These are phyloP conservation scores for Sorghum bicolor DNA, from an alignment of 176 grass and related monocot genomes.

Conservation along the genomic window Sorghum_bicolor_NCBIv3 NC_012874.2:4671501-4672000, in stretches of 20 bases:
- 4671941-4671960: neutral
- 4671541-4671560: conserved; percentile 55
- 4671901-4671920: neutral
- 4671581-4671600: conserved; percentile 46
- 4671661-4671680: conserved; percentile 65
- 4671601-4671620: conserved; percentile 46
- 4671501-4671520: conserved; percentile 35
- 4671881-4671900: neutral
- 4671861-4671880: neutral
- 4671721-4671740: conserved; percentile 46
- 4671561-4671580: conserved; percentile 43
- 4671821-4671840: neutral
- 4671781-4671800: neutral
- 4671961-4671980: neutral
- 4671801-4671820: neutral
- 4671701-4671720: conserved; percentile 87
- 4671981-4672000: neutral
- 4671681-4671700: conserved; percentile 61
- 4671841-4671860: neutral
- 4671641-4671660: conserved; percentile 51
- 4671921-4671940: neutral
- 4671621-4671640: conserved; percentile 23
- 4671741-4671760: neutral
- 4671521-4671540: conserved; percentile 61
- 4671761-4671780: neutral